phyloP scores from a whole-genome alignment of 352 stramenopile genomes.

The Globisporangium lucens region DNA sequence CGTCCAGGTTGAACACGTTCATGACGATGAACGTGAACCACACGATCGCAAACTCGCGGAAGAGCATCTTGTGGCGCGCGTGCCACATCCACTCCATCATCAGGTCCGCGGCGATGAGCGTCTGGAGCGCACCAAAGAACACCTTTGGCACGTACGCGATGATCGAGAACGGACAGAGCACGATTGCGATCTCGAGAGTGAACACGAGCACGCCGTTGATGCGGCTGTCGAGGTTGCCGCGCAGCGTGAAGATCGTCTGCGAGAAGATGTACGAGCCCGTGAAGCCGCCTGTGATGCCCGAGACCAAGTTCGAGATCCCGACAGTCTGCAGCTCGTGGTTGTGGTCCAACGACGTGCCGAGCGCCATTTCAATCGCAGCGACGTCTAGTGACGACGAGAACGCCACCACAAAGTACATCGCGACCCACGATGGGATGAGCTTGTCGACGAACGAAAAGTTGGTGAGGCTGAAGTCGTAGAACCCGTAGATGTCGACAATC shows the following conservation, averaged over 20 bases:
- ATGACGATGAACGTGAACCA: slow-evolving; percentile 94
- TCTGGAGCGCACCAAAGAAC: slow-evolving; percentile 97
- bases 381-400: slow-evolving; percentile 98
- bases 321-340: slow-evolving; percentile 95
- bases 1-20: slow-evolving; percentile 92
- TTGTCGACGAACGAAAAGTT: slow-evolving; percentile 55
- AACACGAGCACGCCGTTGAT: slow-evolving; percentile 75
- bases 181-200: slow-evolving; percentile 66
- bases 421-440: slow-evolving; percentile 90
- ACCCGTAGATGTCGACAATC: slow-evolving; percentile 75
- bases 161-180: slow-evolving; percentile 92
- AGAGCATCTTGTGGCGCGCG: slow-evolving; percentile 81
- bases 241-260: slow-evolving; percentile 93
- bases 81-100: slow-evolving; percentile 96
- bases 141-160: slow-evolving; percentile 96
- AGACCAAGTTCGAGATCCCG: slow-evolving; percentile 95
- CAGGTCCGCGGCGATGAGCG: slow-evolving; percentile 96
- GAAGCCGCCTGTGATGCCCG: slow-evolving; percentile 94
- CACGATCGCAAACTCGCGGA: slow-evolving; percentile 92
- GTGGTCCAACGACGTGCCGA: slow-evolving; percentile 93
- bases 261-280: slow-evolving; percentile 99
- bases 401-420: slow-evolving; percentile 98
- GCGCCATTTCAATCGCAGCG: slow-evolving; percentile 96
- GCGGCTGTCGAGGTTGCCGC: slow-evolving; percentile 69
- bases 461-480: slow-evolving; percentile 69